Conservation (phyloP, 2,329 filamentous ascomycete species). For the Neospermospora avenae region DNA sequence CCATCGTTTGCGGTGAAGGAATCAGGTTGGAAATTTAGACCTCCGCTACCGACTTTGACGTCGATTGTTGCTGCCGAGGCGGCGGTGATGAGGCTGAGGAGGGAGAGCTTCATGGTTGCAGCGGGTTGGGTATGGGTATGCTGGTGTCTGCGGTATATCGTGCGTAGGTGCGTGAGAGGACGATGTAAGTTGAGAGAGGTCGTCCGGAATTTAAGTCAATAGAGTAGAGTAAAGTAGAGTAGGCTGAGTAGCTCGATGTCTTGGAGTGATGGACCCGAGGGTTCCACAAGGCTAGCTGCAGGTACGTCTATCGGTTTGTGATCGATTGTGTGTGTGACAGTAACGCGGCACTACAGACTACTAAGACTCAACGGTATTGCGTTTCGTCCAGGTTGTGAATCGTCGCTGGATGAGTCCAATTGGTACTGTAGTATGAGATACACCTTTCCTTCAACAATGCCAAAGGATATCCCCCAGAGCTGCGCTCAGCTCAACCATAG, state of each 20-base stretch:
- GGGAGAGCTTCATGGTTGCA: background rate
- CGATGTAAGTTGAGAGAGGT: too few relatives aligned
- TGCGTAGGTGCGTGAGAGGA: background rate
- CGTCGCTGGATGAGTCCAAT: background rate
- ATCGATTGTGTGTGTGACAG: background rate
- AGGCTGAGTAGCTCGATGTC: background rate
- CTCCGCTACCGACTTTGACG: conserved; percentile 11
- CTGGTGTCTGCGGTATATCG: background rate
- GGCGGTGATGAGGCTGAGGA: background rate
- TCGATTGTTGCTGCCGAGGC: background rate
- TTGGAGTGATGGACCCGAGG: background rate
- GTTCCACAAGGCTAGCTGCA: background rate
- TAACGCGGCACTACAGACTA: background rate
- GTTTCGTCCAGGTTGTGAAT: background rate
- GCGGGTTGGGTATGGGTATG: background rate
- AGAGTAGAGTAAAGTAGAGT: background rate
- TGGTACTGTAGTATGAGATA: too few relatives aligned
- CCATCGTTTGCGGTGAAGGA: conserved; percentile 5
- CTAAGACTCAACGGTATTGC: background rate
- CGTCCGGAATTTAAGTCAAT: background rate
- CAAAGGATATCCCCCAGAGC: too few relatives aligned
- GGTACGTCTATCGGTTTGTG: too few relatives aligned
- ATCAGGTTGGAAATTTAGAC: conserved; percentile 7
- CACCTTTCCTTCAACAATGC: too few relatives aligned
- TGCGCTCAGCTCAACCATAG: too few relatives aligned